These are phyloP conservation scores for Ammopiptanthus mongolicus DNA, from an alignment of 306 rosid species.

Conservation along the genomic window DNA sequence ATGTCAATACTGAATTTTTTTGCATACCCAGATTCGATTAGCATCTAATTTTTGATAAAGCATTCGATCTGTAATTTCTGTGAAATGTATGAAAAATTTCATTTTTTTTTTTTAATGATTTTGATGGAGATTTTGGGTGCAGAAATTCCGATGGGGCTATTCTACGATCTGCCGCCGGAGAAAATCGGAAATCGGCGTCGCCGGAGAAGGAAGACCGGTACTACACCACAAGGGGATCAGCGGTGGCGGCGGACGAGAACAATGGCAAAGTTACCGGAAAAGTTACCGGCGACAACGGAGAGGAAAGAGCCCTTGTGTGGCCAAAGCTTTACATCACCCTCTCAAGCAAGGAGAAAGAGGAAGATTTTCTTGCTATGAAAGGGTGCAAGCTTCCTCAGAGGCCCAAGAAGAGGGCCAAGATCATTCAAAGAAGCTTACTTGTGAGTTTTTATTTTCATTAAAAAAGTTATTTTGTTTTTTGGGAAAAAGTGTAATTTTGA, in stretches of 20 bases:
- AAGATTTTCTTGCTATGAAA: constrained; percentile 79
- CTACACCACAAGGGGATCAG: constrained; percentile 66
- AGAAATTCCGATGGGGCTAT: constrained; percentile 53
- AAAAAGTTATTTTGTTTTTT: background rate
- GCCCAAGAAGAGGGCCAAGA: constrained; percentile 77
- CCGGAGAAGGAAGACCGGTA: constrained; percentile 82
- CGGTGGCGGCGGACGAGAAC: constrained; percentile 47
- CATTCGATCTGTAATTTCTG: constrained; percentile 4
- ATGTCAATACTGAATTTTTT: background rate
- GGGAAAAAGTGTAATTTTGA: background rate
- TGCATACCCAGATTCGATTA: constrained; percentile 5
- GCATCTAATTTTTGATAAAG: background rate
- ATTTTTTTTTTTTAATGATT: background rate
- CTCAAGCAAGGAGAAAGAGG: constrained; percentile 83
- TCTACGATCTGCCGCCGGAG: constrained; percentile 40
- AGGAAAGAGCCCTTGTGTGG: constrained; percentile 57
- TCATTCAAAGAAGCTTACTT: constrained; percentile 69
- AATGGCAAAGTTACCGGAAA: constrained; percentile 42
- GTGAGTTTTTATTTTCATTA: constrained; percentile 27
- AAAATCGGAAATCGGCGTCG: constrained; percentile 47
- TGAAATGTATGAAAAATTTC: background rate
- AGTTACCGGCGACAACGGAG: constrained; percentile 42
- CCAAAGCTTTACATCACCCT: constrained; percentile 62
- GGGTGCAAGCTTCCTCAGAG: constrained; percentile 82
- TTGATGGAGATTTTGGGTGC: constrained; percentile 24